phyloP scores from a whole-genome alignment of 2,329 filamentous ascomycete genomes.

The Coniochaeta hoffmannii region DNA sequence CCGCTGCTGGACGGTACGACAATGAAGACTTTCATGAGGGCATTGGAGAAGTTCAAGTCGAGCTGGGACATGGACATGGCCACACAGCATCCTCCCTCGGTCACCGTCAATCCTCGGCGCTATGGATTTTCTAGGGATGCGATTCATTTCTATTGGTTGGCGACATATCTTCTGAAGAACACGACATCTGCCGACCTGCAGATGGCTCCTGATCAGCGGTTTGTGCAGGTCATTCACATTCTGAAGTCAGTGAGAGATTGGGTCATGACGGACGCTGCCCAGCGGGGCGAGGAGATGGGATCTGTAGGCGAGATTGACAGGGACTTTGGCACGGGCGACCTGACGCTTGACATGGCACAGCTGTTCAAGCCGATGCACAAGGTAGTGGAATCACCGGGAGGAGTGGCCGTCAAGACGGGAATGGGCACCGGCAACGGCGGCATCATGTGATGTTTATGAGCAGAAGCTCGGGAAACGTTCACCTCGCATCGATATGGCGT shows the following conservation, averaged over 20 bases:
- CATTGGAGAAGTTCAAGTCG: constrained; percentile 65
- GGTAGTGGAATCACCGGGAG: constrained; percentile 33
- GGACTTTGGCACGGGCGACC: constrained; percentile 54
- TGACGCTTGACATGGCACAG: constrained; percentile 64
- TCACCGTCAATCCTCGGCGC: constrained; percentile 37
- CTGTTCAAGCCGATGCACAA: constrained; percentile 56
- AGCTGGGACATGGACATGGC: constrained; percentile 65
- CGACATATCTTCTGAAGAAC: constrained; percentile 56
- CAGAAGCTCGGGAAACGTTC: neutral
- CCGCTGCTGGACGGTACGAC: constrained; percentile 35
- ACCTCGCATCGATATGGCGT: constrained; percentile 6
- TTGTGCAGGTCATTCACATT: constrained; percentile 52
- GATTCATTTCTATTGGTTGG: constrained; percentile 67
- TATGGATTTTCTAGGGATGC: constrained; percentile 66
- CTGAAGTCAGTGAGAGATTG: constrained; percentile 53
- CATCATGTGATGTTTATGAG: constrained; percentile 22
- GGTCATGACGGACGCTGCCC: constrained; percentile 55
- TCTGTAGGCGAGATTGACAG: constrained; percentile 63
- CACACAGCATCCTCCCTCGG: constrained; percentile 52
- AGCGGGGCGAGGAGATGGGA: constrained; percentile 59
- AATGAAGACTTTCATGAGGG: constrained; percentile 42
- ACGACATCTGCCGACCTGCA: constrained; percentile 45
- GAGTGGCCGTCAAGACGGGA: constrained; percentile 34
- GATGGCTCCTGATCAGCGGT: constrained; percentile 49
- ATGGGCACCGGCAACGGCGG: constrained; percentile 22